These are phyloP conservation scores for Trichomonascaceae sp. DNA, from an alignment of 1,139 yeast genomes.

Conservation along the genomic window DNA sequence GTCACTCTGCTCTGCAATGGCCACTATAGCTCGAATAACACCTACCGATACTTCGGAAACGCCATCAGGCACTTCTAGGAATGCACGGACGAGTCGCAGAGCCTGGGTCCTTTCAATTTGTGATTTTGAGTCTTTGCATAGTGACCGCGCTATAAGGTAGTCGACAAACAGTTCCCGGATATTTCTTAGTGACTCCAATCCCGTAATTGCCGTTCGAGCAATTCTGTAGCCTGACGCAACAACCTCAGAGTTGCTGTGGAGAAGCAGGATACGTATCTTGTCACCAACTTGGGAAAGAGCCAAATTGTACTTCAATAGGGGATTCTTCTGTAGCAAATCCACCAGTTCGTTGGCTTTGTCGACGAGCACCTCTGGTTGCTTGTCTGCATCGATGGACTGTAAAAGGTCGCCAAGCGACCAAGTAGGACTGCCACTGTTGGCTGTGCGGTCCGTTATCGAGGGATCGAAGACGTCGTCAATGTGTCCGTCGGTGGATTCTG, in stretches of 20 bases:
- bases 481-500: background rate
- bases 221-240: conserved; percentile 67
- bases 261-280: conserved; percentile 47
- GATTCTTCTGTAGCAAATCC: conserved; percentile 41
- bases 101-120: conserved; percentile 71
- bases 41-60: conserved; percentile 47
- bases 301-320: conserved; percentile 52
- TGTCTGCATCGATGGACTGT: conserved; percentile 34
- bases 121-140: conserved; percentile 41
- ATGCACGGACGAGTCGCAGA: conserved; percentile 51
- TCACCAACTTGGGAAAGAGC: conserved; percentile 47
- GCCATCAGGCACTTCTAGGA: conserved; percentile 47
- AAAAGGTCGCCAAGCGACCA: conserved; percentile 38
- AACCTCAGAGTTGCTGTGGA: conserved; percentile 47
- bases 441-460: conserved; percentile 4
- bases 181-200: conserved; percentile 35
- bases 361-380: conserved; percentile 36
- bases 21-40: conserved; percentile 55
- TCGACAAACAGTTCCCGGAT: conserved; percentile 41
- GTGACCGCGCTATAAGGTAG: conserved; percentile 47
- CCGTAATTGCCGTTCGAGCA: conserved; percentile 49
- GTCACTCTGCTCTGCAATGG: conserved; percentile 52
- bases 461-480: background rate
- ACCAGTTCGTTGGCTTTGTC: conserved; percentile 54
- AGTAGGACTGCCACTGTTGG: conserved; percentile 27